Evolutionary conservation across 345 rosid species (phyloP), one percentile per base, ranked within the genome.

Genomic region (Eucalyptus paniculata): DNA sequence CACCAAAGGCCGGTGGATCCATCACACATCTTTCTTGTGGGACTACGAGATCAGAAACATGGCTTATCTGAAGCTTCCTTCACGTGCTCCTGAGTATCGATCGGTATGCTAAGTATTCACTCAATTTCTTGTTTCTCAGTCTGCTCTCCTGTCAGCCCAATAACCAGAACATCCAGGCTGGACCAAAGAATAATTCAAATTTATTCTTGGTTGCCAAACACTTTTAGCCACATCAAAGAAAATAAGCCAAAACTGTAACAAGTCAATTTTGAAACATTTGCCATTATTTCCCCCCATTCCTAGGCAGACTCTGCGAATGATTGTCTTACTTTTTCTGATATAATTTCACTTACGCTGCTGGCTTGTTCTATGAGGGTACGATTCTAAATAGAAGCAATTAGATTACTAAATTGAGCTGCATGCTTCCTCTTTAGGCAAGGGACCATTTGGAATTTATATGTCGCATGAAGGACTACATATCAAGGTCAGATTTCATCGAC

Each of bases 21-120:
- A 96, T 90, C 99, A 97, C 90, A 96, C 99, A 10, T 97, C 99
- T 14, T 96, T 96, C 88, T 60, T 96, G 54, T 97, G 97, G 98
- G 98, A 97, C 90, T 97, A 94, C 58, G 91, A 92, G 81, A 93
- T 86, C 50, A 89, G 89, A 86, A 96, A 95, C 92, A 96, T 96
- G 99, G 91, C 95, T 88, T 97, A 96, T 93, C 93, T 96, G 92
- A 96, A 93, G 91, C 93, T 91, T 16, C 99, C 99, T 90, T 89
- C 92, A 6, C 93, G 91, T 87, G 96, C 94, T 88, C 99, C 98
- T 21, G 91, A 93, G 60, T 96, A 96, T 87, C 93, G 99, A 89
- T 80, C 89, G 92, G 99, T 95, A 92, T 88, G 65, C 62, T 89
- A 77, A 37, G 83, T 40, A 37, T 21, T 40, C 28, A 21, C 85